Evolutionary conservation across 108 stramenopile genomes (phyloP).

Genomic region (Mayamaea pseudoterrestris): DNA sequence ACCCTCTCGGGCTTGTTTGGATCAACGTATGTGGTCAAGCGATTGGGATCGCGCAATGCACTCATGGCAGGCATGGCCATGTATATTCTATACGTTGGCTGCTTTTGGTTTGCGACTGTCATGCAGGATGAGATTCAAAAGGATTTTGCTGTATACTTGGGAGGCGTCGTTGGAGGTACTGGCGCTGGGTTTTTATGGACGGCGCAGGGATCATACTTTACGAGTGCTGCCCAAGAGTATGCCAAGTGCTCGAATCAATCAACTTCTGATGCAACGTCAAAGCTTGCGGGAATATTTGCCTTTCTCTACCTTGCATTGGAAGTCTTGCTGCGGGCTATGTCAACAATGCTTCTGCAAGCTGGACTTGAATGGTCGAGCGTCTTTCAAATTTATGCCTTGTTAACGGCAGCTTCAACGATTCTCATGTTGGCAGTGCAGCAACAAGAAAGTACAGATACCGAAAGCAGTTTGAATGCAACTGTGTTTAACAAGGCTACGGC

Average conservation of each 20-base stretch:
- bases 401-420: slow-evolving; percentile 29
- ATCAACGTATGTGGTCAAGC: slow-evolving; percentile 44
- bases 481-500: slow-evolving; percentile 31
- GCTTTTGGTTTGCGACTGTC: slow-evolving; percentile 38
- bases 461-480: slow-evolving; percentile 1
- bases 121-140: too few relatives aligned
- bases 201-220: slow-evolving; percentile 70
- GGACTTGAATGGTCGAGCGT: slow-evolving; percentile 33
- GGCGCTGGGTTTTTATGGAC: slow-evolving; percentile 77
- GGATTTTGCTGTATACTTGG: slow-evolving; percentile 9
- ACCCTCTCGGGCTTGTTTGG: slow-evolving; percentile 58
- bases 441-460: neutral
- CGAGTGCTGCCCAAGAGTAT: slow-evolving; percentile 38
- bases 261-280: slow-evolving; percentile 14
- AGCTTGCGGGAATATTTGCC: slow-evolving; percentile 62
- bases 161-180: slow-evolving; percentile 58
- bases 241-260: slow-evolving; percentile 7
- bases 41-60: slow-evolving; percentile 33
- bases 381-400: slow-evolving; percentile 42
- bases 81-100: slow-evolving; percentile 53
- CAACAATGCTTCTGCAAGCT: slow-evolving; percentile 30
- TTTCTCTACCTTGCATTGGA: slow-evolving; percentile 60
- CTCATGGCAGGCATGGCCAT: slow-evolving; percentile 53
- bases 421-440: slow-evolving; percentile 23
- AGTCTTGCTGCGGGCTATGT: slow-evolving; percentile 44